Conservation (phyloP, 2,329 filamentous ascomycete genomes). For the Colletotrichum sp. region DNA sequence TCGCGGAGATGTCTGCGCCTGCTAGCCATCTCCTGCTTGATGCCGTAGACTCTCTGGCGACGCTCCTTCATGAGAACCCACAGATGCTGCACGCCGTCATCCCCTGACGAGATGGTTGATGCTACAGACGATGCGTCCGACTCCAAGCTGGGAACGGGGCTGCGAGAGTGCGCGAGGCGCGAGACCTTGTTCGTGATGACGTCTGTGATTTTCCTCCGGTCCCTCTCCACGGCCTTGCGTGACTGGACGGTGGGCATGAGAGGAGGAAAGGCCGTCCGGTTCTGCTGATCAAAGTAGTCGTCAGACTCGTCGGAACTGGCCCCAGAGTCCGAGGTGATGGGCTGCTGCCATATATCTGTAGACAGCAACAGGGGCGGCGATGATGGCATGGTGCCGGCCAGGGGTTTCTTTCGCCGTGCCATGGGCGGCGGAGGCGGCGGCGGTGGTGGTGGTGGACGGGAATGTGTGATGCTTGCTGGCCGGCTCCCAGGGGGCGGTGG, state of each 20-base stretch:
- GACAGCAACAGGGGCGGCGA: not conserved
- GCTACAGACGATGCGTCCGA: slow-evolving; percentile 8
- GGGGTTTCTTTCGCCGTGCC: not conserved
- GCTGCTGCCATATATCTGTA: not conserved
- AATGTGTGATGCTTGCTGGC: not conserved
- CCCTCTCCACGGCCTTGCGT: not conserved
- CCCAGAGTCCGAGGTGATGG: not conserved
- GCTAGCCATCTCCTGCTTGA: slow-evolving; percentile 35
- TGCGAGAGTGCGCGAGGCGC: slow-evolving; percentile 32
- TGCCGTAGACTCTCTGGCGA: slow-evolving; percentile 30
- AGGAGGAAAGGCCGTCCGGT: slow-evolving; percentile 9
- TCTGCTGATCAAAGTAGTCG: slow-evolving; percentile 8
- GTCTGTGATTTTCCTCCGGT: slow-evolving; percentile 25
- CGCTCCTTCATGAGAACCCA: slow-evolving; percentile 42
- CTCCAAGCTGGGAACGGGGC: slow-evolving; percentile 15
- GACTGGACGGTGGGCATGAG: slow-evolving; percentile 15
- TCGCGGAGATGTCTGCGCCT: slow-evolving; percentile 35
- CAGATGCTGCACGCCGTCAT: slow-evolving; percentile 36
- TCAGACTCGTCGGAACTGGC: not conserved
- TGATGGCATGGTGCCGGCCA: not conserved
- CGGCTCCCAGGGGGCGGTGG: not conserved
- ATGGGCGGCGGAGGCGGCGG: not conserved
- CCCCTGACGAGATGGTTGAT: not conserved
- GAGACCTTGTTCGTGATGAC: slow-evolving; percentile 39
- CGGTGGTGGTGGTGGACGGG: not conserved